Evolutionary conservation across 768 basidiomycete genomes (phyloP).

Genomic region (Phlegmacium glaucopus): DNA sequence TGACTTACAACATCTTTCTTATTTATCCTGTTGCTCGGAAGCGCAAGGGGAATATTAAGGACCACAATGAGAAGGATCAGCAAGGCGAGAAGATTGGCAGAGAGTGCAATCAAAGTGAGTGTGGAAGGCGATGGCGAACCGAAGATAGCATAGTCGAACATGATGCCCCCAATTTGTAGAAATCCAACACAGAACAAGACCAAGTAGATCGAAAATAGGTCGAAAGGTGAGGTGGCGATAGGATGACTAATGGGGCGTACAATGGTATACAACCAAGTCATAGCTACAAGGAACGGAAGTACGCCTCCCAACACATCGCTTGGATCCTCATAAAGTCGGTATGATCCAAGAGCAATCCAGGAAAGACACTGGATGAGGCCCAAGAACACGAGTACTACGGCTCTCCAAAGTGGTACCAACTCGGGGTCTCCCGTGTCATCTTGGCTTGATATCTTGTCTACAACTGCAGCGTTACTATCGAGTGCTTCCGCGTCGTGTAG

Average conservation of each 20-base stretch:
- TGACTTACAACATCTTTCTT: constrained; percentile 59
- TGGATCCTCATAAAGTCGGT: constrained; percentile 37
- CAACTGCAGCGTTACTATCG: constrained; percentile 19
- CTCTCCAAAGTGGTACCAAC: constrained; percentile 54
- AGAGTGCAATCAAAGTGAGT: constrained; percentile 23
- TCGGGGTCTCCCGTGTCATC: constrained; percentile 20
- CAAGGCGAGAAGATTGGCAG: constrained; percentile 43
- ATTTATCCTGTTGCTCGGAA: constrained; percentile 53
- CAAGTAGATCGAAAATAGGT: constrained; percentile 58
- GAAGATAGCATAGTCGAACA: constrained; percentile 48
- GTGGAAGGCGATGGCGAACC: constrained; percentile 39
- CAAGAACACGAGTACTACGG: constrained; percentile 50
- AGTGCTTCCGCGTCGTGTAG: constrained; percentile 57
- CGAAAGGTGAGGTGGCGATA: constrained; percentile 55
- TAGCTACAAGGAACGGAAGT: constrained; percentile 44
- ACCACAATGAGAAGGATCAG: constrained; percentile 42
- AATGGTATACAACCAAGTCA: constrained; percentile 66
- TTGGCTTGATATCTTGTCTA: constrained; percentile 17
- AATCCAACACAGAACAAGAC: constrained; percentile 42
- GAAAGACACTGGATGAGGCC: constrained; percentile 53
- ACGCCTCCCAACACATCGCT: constrained; percentile 30
- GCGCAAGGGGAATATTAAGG: constrained; percentile 58
- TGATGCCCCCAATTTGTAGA: constrained; percentile 48
- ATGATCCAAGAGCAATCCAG: constrained; percentile 64
- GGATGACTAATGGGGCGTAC: constrained; percentile 52